A percentile compares a stretch with the other conserved stretches of the same genome.
phyloP scores from a whole-genome alignment of 768 basidiomycete genomes.

The Auriscalpium orientale region DNA sequence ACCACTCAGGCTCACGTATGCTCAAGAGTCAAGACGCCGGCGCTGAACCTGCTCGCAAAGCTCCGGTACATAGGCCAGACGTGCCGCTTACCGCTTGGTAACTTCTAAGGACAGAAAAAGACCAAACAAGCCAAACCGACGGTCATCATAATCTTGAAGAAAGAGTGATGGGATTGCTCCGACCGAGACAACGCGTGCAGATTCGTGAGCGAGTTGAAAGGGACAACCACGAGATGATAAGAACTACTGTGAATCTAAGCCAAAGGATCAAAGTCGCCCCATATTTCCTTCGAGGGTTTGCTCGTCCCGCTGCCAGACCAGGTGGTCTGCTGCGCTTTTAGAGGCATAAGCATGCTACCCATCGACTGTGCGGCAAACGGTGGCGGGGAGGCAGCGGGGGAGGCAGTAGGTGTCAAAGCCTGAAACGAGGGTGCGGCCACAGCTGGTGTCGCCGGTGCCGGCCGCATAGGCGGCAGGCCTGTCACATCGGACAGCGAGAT shows the following conservation, averaged over 20 bases:
- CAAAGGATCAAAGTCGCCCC: slow-evolving; percentile 81
- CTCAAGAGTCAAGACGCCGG: no score
- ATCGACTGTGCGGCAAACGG: slow-evolving; percentile 29
- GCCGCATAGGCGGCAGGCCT: neutral
- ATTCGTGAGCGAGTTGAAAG: no score
- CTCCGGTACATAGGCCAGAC: no score
- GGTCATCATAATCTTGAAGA: no score
- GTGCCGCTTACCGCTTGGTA: no score
- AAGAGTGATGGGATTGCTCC: no score
- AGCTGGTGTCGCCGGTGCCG: slow-evolving; percentile 15
- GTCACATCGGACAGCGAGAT: slow-evolving; percentile 31
- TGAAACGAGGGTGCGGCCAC: slow-evolving; percentile 10
- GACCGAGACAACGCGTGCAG: no score
- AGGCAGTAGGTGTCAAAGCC: slow-evolving; percentile 13
- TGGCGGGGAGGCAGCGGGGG: slow-evolving; percentile 25
- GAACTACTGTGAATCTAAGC: slow-evolving; percentile 27
- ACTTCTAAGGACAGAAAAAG: no score
- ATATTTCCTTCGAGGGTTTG: slow-evolving; percentile 57
- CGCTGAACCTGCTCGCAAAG: no score
- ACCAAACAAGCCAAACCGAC: no score
- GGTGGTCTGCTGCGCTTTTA: slow-evolving; percentile 48
- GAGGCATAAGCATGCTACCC: slow-evolving; percentile 53
- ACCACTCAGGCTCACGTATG: no score
- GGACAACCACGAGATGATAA: no score
- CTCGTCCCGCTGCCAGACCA: slow-evolving; percentile 29